Evolutionary conservation across 345 rosid genomes (phyloP), one percentile per base, ranked within the genome.

Genomic region (Eucalyptus curtisii): DNA sequence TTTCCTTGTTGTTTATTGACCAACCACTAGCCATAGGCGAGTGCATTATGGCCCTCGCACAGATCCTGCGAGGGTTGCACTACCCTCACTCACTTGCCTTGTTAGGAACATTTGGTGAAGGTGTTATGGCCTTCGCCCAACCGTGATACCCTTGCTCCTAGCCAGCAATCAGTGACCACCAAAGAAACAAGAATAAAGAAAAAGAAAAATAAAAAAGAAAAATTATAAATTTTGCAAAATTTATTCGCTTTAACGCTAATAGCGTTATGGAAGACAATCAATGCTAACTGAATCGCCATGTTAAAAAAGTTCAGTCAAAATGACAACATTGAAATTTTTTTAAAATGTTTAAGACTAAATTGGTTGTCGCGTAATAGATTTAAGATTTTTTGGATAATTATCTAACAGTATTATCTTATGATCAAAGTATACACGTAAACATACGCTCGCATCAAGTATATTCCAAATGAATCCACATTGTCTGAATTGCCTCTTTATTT

Each of bases 171-270:
- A 8, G 0, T 15, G 20, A 8, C 40, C 5, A 14, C 19, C 10
- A 14, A n/a, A 7, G 40, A 64, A 64, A 64, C 5, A 64, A 64
- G 10, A n/a, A 15, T 3, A 13, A 64, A 64, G 7, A 16, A 7
- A 64, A 15, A 64, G 10, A n/a, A 30, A 1, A 1, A 30, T 13
- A 57, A 5, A 13, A 11, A 59, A 5, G 0, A 0, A 12, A 57
- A 57, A 55, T 59, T 27, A 6, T 13, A 64, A 24, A 30, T 4
- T 14, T n/a, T 64, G 2, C 3, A n/a, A 64, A n/a, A 64, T 7
- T 30, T 0, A 0, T n/a, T 0, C 2, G 2, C 4, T 3, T 64
- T 64, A n/a, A 0, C 3, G 0, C 19, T 7, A 7, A 3, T 0
- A 6, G 0, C 1, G 0, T 15, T 0, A 14, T 14, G 40, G 37